Evolutionary conservation across 1,284 basidiomycete genomes (phyloP).

Genomic region (Porodaedalea pini): DNA sequence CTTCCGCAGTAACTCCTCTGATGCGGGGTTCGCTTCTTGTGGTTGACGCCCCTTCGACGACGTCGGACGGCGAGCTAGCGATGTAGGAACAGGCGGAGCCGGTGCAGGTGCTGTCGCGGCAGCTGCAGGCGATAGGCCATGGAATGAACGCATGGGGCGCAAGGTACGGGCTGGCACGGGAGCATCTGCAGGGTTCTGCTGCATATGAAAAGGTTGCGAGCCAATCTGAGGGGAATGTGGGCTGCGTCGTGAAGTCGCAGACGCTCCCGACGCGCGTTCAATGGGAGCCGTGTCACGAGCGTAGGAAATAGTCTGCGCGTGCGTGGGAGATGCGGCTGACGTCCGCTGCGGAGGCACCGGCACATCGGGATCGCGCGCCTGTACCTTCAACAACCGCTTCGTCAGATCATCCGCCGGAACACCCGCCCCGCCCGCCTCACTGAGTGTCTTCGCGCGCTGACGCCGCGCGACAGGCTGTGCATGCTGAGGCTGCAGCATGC

Average conservation of each 20-base stretch:
- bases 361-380: conserved; percentile 29
- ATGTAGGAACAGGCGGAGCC: conserved; percentile 30
- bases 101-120: conserved; percentile 28
- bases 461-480: conserved; percentile 36
- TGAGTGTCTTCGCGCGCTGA: conserved; percentile 45
- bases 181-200: not conserved
- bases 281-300: not conserved
- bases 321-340: conserved; percentile 18
- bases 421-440: conserved; percentile 30
- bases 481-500: conserved; percentile 34
- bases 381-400: conserved; percentile 52
- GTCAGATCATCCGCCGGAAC: conserved; percentile 59
- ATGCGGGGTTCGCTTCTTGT: not conserved
- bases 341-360: conserved; percentile 17
- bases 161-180: conserved; percentile 28
- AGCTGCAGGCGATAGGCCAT: conserved; percentile 30
- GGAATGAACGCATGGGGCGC: conserved; percentile 57
- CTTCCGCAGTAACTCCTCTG: conserved; percentile 6
- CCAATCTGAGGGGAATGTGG: not conserved
- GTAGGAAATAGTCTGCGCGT: not conserved
- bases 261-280: not conserved
- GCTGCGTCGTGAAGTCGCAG: conserved; percentile 1
- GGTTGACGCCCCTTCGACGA: conserved; percentile 12
- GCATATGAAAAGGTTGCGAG: not conserved
- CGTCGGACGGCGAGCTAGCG: conserved; percentile 28